phyloP scores from a whole-genome alignment of 352 stramenopile genomes.

The Globisporangium iwayamae region DNA sequence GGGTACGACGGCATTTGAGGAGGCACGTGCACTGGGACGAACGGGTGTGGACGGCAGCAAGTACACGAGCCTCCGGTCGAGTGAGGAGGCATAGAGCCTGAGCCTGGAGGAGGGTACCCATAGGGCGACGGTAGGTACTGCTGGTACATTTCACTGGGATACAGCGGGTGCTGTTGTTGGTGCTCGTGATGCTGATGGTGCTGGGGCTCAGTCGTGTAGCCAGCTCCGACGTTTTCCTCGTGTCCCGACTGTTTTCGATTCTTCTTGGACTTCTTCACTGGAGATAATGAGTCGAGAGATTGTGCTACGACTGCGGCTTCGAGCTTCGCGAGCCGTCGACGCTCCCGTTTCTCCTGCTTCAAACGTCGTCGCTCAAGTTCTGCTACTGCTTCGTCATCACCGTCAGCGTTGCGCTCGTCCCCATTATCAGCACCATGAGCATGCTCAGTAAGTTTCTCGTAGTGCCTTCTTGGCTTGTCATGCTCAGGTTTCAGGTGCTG shows the following conservation, averaged over 20 bases:
- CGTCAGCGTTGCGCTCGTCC: neutral
- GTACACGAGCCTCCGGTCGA: slow-evolving; percentile 14
- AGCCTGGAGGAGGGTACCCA: neutral
- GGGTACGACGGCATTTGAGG: slow-evolving; percentile 19
- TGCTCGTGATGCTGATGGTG: neutral
- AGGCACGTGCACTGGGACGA: slow-evolving; percentile 34
- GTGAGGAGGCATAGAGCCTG: slow-evolving; percentile 1
- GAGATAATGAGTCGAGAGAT: slow-evolving; percentile 15
- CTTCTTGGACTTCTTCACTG: slow-evolving; percentile 5
- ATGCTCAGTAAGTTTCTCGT: neutral
- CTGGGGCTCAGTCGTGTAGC: neutral
- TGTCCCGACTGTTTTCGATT: neutral
- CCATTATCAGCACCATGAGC: neutral
- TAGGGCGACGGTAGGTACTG: neutral
- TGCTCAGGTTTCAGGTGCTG: neutral
- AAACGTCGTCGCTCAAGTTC: slow-evolving; percentile 10
- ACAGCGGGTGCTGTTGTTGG: neutral
- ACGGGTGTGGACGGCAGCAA: slow-evolving; percentile 29
- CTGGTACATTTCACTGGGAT: neutral
- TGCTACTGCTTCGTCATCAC: slow-evolving; percentile 4
- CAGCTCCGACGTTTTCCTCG: neutral
- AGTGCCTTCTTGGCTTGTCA: neutral
- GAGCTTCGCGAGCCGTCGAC: slow-evolving; percentile 29
- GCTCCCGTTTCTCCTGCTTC: slow-evolving; percentile 35
- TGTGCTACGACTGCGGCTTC: slow-evolving; percentile 36